Evolutionary conservation across 2,329 filamentous ascomycete species (phyloP).

Genomic region (Ophiostoma australiae): DNA sequence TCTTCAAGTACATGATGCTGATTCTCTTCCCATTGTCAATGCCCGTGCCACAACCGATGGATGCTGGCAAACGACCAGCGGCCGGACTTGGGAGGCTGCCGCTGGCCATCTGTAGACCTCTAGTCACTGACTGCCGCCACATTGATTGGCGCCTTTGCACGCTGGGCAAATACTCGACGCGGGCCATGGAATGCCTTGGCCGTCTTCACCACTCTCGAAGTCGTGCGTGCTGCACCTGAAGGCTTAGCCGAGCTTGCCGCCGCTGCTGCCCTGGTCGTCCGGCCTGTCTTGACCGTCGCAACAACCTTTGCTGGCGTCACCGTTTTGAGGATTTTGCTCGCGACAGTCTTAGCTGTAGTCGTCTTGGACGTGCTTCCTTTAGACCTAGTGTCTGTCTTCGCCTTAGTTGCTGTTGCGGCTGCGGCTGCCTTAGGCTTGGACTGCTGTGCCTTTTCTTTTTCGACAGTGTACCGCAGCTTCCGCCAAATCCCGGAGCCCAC

Average conservation of each 20-base stretch:
- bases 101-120: neutral
- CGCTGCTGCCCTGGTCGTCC: conserved; percentile 7
- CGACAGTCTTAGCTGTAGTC: neutral
- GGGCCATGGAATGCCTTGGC: conserved; percentile 19
- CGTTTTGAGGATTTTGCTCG: neutral
- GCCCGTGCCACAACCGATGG: neutral
- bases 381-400: neutral
- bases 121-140: conserved; percentile 3
- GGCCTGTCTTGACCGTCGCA: neutral
- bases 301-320: neutral
- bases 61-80: neutral
- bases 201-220: conserved; percentile 8
- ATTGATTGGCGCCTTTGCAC: neutral
- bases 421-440: neutral
- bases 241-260: neutral
- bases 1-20: neutral
- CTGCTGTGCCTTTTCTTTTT: conserved; percentile 14
- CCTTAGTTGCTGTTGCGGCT: conserved; percentile 8
- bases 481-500: conserved; percentile 28
- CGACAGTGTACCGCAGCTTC: conserved; percentile 26
- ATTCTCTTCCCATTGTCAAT: neutral
- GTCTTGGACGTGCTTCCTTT: conserved; percentile 2
- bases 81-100: neutral
- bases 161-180: conserved; percentile 13
- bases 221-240: neutral